Evolutionary conservation across 169 alveolate genomes (phyloP).

Genomic region (Plasmodium knowlesi): DNA sequence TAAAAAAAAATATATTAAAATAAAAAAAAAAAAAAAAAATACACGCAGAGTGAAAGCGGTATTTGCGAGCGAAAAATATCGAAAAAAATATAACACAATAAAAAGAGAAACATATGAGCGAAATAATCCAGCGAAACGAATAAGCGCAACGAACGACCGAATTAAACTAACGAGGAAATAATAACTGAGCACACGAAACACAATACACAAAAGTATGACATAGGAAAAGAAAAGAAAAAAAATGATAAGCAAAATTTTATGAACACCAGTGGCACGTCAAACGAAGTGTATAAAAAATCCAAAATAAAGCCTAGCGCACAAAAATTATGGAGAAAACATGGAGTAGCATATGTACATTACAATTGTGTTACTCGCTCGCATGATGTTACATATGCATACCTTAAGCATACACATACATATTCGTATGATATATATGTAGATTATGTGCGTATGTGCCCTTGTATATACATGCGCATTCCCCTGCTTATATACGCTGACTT

Average conservation of each 20-base stretch:
- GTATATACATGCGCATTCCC: not conserved
- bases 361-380: not conserved
- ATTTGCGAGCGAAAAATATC: constrained; percentile 12
- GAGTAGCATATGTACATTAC: not conserved
- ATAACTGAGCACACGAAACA: not conserved
- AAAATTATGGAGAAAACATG: not conserved
- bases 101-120: not conserved
- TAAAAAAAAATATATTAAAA: constrained; percentile 10
- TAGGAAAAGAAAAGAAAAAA: not conserved
- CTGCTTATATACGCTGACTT: not conserved
- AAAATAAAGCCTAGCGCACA: not conserved
- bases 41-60: constrained; percentile 6
- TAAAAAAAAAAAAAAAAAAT: constrained; percentile 15
- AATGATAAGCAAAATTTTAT: not conserved
- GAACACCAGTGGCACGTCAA: not conserved
- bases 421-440: not conserved
- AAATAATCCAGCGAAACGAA: not conserved
- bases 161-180: not conserved
- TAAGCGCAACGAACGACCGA: not conserved
- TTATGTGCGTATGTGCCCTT: constrained; percentile 1
- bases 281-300: not conserved
- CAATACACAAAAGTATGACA: not conserved
- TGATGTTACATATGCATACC: not conserved
- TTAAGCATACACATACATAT: not conserved
- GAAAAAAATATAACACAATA: constrained; percentile 8